Percentiles rank a stretch among this genome's conserved stretches.
phyloP scores from a whole-genome alignment of 2,329 filamentous ascomycete genomes.

The Fusarium caatingaense region DNA sequence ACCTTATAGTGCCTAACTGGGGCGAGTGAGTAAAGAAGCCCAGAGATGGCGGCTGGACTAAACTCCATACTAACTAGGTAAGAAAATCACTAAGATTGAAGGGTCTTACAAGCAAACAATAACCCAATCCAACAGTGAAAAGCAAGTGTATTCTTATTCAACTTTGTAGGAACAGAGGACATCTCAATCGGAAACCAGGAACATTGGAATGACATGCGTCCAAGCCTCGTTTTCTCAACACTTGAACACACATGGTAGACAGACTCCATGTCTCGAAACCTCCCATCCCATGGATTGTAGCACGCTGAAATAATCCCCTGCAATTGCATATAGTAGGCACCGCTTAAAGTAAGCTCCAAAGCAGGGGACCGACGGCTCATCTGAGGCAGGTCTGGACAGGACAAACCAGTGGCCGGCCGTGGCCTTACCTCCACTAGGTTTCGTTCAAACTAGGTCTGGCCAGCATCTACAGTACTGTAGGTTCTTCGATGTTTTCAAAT shows the following conservation, averaged over 20 bases:
- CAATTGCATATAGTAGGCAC: constrained; percentile 19
- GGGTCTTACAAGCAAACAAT: neutral
- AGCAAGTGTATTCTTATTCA: neutral
- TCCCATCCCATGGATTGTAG: constrained; percentile 9
- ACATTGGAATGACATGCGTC: constrained; percentile 24
- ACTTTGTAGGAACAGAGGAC: neutral
- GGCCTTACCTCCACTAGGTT: neutral
- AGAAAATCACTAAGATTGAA: neutral
- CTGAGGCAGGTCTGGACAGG: constrained; percentile 14
- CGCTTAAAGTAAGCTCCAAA: constrained; percentile 1
- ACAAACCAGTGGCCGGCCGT: constrained; percentile 4
- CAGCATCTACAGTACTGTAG: constrained; percentile 9
- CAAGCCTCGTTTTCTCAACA: constrained; percentile 10
- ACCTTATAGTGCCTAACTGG: neutral
- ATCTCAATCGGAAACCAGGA: constrained; percentile 10
- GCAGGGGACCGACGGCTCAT: constrained; percentile 9
- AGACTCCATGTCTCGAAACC: constrained; percentile 24
- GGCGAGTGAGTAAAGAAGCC: neutral
- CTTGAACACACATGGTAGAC: constrained; percentile 5
- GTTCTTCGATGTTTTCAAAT: constrained; percentile 5
- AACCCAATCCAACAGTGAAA: neutral
- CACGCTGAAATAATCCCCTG: constrained; percentile 22
- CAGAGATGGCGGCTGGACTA: neutral
- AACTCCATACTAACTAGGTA: neutral
- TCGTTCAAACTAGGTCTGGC: neutral